Evolutionary conservation across 441 rosid species (phyloP).

Genomic region (Arabidopsis lyrata): DNA sequence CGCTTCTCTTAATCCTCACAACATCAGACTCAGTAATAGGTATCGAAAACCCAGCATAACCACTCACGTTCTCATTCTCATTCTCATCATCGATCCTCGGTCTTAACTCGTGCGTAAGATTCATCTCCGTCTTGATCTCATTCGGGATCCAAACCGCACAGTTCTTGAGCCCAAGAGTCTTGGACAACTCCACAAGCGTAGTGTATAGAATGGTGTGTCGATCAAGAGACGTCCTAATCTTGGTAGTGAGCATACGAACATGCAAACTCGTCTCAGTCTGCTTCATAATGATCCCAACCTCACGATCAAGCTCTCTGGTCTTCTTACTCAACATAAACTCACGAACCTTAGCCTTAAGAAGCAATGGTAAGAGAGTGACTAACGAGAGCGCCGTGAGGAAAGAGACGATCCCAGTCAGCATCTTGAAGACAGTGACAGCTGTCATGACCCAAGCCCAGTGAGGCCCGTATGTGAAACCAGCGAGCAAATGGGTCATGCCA

Average conservation of each 20-base stretch:
- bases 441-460: constrained; percentile 78
- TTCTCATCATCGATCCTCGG: constrained; percentile 43
- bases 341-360: constrained; percentile 44
- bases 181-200: constrained; percentile 85
- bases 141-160: constrained; percentile 98
- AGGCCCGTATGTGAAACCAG: constrained; percentile 87
- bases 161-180: constrained; percentile 78
- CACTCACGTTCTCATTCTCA: constrained; percentile 12
- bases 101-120: constrained; percentile 65
- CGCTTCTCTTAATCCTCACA: constrained; percentile 66
- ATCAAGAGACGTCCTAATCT: constrained; percentile 90
- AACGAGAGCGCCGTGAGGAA: constrained; percentile 62
- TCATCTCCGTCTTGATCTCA: constrained; percentile 72
- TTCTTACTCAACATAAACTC: constrained; percentile 46
- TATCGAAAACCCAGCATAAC: constrained; percentile 42
- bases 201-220: constrained; percentile 81
- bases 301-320: constrained; percentile 43
- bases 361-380: constrained; percentile 37
- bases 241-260: constrained; percentile 92
- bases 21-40: constrained; percentile 82
- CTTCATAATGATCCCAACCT: constrained; percentile 45
- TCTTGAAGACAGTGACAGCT: constrained; percentile 84
- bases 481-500: constrained; percentile 90
- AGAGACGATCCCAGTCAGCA: constrained; percentile 86
- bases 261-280: constrained; percentile 78